These are phyloP conservation scores for Arabidopsis suecica DNA, from an alignment of 345 rosid species.

Conservation along the genomic window DNA sequence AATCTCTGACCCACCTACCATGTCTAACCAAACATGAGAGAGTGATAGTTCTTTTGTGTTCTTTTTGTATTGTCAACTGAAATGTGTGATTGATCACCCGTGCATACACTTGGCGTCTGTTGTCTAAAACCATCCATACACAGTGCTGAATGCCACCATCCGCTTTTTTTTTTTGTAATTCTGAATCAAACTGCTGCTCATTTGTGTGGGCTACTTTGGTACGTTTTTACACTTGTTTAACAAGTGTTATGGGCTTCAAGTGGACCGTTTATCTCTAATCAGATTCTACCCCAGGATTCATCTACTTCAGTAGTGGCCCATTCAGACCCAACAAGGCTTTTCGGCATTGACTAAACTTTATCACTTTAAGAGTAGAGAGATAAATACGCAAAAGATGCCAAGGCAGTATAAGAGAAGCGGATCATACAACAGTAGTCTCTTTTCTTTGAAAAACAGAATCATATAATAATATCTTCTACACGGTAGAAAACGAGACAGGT, in stretches of 20 bases:
- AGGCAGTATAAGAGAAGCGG: constrained; percentile 2
- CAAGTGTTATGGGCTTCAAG: background rate
- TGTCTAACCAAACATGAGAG: constrained; percentile 16
- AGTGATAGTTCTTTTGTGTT: constrained; percentile 25
- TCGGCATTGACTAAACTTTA: constrained; percentile 2
- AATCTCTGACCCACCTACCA: constrained; percentile 19
- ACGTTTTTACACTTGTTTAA: no score
- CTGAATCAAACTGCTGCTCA: background rate
- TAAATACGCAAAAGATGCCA: background rate
- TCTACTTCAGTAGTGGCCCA: constrained; percentile 2
- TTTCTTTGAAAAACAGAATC: constrained; percentile 21
- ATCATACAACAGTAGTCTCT: background rate
- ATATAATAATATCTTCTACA: constrained; percentile 2
- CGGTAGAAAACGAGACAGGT: background rate
- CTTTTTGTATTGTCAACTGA: constrained; percentile 14
- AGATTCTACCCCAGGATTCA: background rate
- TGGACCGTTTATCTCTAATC: background rate
- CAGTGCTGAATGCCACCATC: background rate
- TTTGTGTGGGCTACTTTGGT: background rate
- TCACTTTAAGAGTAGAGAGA: background rate
- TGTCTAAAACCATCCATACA: background rate
- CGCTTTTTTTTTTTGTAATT: background rate
- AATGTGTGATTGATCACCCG: constrained; percentile 11
- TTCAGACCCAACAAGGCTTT: constrained; percentile 11
- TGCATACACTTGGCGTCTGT: background rate